Conservation (phyloP, 441 rosid genomes). For the Syzygium malaccense region DNA sequence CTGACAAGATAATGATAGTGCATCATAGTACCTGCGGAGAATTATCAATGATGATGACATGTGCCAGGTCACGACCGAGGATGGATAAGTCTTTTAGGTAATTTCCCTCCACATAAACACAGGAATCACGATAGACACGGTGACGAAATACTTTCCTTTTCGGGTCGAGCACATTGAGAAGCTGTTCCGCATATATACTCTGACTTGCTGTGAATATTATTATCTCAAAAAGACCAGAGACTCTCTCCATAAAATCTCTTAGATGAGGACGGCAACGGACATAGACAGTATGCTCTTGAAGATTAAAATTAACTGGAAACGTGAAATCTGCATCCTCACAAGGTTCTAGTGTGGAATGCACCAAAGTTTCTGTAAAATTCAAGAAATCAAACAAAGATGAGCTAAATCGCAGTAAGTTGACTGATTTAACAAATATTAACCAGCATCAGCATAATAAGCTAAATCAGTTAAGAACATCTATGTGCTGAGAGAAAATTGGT, state of each 20-base stretch:
- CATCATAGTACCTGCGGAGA: conserved; percentile 76
- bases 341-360: conserved; percentile 86
- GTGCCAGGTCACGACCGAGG: conserved; percentile 95
- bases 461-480: background rate
- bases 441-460: background rate
- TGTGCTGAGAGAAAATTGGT: background rate
- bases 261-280: conserved; percentile 95
- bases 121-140: conserved; percentile 89
- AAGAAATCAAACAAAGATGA: background rate
- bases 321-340: conserved; percentile 89
- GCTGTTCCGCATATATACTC: conserved; percentile 94
- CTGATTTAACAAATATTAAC: background rate
- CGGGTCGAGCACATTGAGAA: conserved; percentile 94
- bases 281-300: conserved; percentile 75
- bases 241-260: conserved; percentile 86
- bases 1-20: background rate
- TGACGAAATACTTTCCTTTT: conserved; percentile 89
- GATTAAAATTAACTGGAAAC: conserved; percentile 81
- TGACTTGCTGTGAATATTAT: conserved; percentile 99
- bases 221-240: conserved; percentile 77
- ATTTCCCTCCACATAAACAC: conserved; percentile 92
- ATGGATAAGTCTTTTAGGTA: conserved; percentile 89
- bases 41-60: conserved; percentile 78
- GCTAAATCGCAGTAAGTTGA: background rate
- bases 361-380: conserved; percentile 70